Evolutionary conservation across 192 early-diverging fungal genomes (phyloP).

Genomic region (Coemansia sp.): DNA sequence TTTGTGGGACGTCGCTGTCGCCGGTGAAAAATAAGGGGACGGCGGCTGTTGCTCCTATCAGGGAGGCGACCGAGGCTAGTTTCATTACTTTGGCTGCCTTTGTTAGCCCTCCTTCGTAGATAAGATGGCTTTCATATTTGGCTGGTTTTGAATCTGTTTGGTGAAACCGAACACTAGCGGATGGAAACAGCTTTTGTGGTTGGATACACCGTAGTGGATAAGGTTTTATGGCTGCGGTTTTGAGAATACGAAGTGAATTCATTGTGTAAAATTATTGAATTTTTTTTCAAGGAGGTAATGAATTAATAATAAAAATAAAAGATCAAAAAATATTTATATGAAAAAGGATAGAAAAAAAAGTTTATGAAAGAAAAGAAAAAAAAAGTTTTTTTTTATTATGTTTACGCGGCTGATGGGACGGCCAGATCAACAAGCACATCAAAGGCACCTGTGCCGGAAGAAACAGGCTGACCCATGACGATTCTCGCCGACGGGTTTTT

Average conservation of each 20-base stretch:
- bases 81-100: conserved; percentile 51
- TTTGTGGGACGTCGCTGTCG: conserved; percentile 40
- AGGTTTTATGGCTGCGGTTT: too few species aligned
- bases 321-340: background rate
- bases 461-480: conserved; percentile 90
- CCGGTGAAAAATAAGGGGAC: conserved; percentile 47
- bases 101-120: conserved; percentile 41
- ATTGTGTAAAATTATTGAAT: conserved; percentile 5
- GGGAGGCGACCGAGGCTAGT: conserved; percentile 41
- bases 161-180: too few species aligned
- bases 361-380: conserved; percentile 6
- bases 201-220: background rate
- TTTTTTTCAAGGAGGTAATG: background rate
- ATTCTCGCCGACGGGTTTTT: conserved; percentile 90
- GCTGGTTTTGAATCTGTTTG: background rate
- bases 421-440: conserved; percentile 67
- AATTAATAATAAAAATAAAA: background rate
- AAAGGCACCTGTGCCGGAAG: conserved; percentile 92
- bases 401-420: conserved; percentile 15
- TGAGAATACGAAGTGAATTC: conserved; percentile 6
- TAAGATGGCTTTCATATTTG: background rate
- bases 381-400: background rate
- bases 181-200: background rate
- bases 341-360: conserved; percentile 1
- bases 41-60: conserved; percentile 41